A percentile compares a stretch with the other conserved stretches of the same genome.
phyloP scores from a whole-genome alignment of 306 rosid genomes.

The Abrus precatorius region DNA sequence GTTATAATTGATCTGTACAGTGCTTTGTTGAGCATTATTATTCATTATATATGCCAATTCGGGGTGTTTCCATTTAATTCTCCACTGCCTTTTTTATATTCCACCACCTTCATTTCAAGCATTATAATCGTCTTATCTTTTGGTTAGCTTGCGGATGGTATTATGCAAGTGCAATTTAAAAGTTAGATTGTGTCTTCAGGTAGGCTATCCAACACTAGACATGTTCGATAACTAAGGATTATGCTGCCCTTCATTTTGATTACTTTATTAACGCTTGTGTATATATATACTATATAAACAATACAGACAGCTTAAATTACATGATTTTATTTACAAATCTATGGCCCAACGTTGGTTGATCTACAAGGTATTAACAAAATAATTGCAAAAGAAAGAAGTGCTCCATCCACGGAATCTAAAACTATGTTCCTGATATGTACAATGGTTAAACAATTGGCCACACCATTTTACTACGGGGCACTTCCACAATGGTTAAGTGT shows the following conservation, averaged over 20 bases:
- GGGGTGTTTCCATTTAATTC: background rate
- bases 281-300: too few relatives aligned
- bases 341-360: background rate
- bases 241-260: background rate
- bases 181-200: constrained; percentile 8
- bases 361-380: background rate
- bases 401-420: background rate
- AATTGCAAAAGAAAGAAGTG: background rate
- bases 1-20: constrained; percentile 4
- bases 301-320: background rate
- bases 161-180: background rate
- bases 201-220: constrained; percentile 20
- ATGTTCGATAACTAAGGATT: background rate
- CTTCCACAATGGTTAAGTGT: background rate
- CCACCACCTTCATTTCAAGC: background rate
- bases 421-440: constrained; percentile 15
- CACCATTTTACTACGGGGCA: constrained; percentile 12
- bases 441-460: background rate
- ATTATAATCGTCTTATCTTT: background rate
- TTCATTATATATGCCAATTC: background rate
- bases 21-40: background rate
- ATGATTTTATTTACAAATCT: constrained; percentile 1
- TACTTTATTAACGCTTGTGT: background rate
- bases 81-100: background rate
- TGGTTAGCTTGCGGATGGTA: background rate